phyloP scores from a whole-genome alignment of 2,329 filamentous ascomycete genomes.

The Ceratocystis colombiana region DNA sequence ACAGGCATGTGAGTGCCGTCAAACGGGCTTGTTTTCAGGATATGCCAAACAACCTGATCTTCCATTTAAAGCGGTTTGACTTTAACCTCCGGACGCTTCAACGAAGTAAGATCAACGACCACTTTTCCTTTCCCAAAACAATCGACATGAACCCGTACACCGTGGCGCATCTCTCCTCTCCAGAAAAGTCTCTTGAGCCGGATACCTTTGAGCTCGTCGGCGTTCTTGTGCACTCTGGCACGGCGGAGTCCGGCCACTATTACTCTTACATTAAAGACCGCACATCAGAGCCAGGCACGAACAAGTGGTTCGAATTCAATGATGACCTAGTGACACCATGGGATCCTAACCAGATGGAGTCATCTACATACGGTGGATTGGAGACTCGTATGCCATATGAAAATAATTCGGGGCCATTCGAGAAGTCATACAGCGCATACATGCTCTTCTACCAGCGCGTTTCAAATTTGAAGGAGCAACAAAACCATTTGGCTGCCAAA shows the following conservation, averaged over 20 bases:
- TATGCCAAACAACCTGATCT: conserved; percentile 86
- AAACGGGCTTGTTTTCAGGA: conserved; percentile 90
- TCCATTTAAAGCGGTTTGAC: conserved; percentile 83
- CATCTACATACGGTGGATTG: conserved; percentile 67
- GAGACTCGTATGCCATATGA: conserved; percentile 45
- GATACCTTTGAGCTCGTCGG: conserved; percentile 93
- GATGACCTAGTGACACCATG: conserved; percentile 73
- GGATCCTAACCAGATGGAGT: conserved; percentile 62
- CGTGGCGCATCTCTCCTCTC: conserved; percentile 66
- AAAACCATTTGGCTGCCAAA: conserved; percentile 27
- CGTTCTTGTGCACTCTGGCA: conserved; percentile 84
- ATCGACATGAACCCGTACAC: conserved; percentile 89
- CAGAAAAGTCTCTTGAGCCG: conserved; percentile 43
- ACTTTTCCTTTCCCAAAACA: conserved; percentile 73
- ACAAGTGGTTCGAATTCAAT: conserved; percentile 83
- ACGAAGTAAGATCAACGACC: conserved; percentile 89
- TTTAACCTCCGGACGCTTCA: conserved; percentile 68
- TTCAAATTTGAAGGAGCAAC: conserved; percentile 48
- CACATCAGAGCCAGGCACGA: conserved; percentile 41
- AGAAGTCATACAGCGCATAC: conserved; percentile 79
- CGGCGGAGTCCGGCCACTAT: conserved; percentile 89
- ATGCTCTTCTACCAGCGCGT: conserved; percentile 95
- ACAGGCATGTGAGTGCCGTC: conserved; percentile 81
- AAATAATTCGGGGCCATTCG: conserved; percentile 40
- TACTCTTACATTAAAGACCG: conserved; percentile 90